Evolutionary conservation across 257 asterid genomes (phyloP).

Genomic region (Solanum piurae): DNA sequence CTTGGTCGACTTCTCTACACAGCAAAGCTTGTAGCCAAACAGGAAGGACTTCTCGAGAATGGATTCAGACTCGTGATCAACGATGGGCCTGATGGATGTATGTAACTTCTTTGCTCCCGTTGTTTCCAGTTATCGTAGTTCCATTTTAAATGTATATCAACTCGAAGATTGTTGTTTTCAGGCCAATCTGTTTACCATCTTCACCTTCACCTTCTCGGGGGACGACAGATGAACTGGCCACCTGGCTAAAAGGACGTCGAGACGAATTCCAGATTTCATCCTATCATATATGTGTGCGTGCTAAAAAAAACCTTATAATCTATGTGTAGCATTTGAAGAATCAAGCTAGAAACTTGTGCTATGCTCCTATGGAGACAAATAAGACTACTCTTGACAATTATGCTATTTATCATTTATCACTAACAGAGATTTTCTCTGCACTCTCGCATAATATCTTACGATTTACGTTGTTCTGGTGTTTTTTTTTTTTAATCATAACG

Average conservation of each 20-base stretch:
- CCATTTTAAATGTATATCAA: background rate
- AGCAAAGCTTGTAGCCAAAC: slow-evolving; percentile 80
- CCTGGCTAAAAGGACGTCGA: slow-evolving; percentile 47
- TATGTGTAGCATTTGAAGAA: background rate
- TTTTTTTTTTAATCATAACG: background rate
- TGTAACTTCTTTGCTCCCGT: slow-evolving; percentile 4
- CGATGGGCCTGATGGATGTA: slow-evolving; percentile 82
- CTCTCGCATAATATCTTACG: too few relatives aligned
- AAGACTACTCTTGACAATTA: background rate
- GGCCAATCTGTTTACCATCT: slow-evolving; percentile 92
- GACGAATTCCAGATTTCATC: background rate
- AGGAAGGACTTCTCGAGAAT: slow-evolving; percentile 67
- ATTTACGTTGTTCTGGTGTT: background rate
- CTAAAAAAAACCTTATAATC: background rate
- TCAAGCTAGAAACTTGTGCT: background rate
- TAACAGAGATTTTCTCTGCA: too few relatives aligned
- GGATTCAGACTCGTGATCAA: slow-evolving; percentile 87
- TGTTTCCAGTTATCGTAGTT: background rate
- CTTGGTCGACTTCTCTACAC: slow-evolving; percentile 79
- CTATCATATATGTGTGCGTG: background rate
- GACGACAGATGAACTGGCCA: slow-evolving; percentile 98
- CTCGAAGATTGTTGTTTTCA: slow-evolving; percentile 12
- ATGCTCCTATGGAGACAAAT: background rate
- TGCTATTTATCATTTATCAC: too few relatives aligned
- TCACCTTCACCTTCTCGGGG: slow-evolving; percentile 89